phyloP scores from a whole-genome alignment of 1,139 yeast species.

The Saccharomyces hybrid region DNA sequence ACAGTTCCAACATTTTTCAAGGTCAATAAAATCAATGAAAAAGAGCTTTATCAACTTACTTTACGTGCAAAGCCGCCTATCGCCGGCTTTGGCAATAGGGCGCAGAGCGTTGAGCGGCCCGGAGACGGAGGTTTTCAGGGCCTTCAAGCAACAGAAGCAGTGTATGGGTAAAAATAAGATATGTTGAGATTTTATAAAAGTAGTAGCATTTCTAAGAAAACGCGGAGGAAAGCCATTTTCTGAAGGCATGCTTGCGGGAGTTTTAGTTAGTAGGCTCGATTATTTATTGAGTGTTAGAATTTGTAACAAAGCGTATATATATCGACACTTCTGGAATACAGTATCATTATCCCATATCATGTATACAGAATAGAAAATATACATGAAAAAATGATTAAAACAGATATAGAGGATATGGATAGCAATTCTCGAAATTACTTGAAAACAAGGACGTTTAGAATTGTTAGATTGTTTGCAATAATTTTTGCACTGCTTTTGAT shows the following conservation, averaged over 20 bases:
- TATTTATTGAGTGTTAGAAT: not conserved
- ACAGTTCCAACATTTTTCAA: no score
- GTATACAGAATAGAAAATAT: not conserved
- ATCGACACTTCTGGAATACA: not conserved
- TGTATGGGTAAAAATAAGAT: not conserved
- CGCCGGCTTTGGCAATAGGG: not conserved
- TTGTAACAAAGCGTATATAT: not conserved
- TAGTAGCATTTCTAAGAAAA: not conserved
- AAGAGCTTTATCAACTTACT: not conserved
- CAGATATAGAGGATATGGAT: not conserved
- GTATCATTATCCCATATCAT: not conserved
- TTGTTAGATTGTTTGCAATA: not conserved
- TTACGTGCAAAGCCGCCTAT: not conserved
- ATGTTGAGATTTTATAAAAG: not conserved
- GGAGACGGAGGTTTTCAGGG: not conserved
- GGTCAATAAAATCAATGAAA: not conserved
- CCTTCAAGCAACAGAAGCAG: not conserved
- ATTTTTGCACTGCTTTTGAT: not conserved
- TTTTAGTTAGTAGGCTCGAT: not conserved
- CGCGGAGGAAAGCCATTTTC: not conserved
- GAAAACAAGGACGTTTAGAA: not conserved
- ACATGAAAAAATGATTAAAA: not conserved
- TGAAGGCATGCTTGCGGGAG: not conserved
- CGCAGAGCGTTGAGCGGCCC: not conserved
- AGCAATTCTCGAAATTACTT: not conserved